Evolutionary conservation across 129 eudicot species (phyloP).

Genomic region (Flaveria robusta): DNA sequence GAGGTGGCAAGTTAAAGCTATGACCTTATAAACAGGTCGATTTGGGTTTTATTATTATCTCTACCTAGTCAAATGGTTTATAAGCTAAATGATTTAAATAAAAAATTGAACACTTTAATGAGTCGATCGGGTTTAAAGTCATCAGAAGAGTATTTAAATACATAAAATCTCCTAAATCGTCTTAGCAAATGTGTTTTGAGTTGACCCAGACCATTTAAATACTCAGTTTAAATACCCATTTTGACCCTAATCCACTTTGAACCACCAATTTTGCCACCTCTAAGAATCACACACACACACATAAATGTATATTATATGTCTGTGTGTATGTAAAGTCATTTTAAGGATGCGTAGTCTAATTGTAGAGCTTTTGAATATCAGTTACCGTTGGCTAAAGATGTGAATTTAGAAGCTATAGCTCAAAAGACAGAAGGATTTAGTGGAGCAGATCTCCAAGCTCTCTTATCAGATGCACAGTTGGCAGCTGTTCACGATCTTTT

Average conservation of each 20-base stretch:
- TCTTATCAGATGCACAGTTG: conserved; percentile 90
- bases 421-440: conserved; percentile 80
- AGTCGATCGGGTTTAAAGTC: not conserved
- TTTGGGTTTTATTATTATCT: not conserved
- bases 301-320: too few species aligned
- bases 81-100: not conserved
- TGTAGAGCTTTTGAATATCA: conserved; percentile 29
- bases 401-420: conserved; percentile 63
- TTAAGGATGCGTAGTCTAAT: conserved; percentile 16
- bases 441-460: conserved; percentile 97
- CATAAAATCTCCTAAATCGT: not conserved
- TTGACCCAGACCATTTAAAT: not conserved
- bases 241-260: not conserved
- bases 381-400: conserved; percentile 77
- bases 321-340: not conserved
- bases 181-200: not conserved
- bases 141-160: not conserved
- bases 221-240: not conserved
- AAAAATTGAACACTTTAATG: not conserved
- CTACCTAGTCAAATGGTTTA: not conserved
- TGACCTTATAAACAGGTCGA: not conserved
- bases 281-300: too few species aligned
- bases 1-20: not conserved
- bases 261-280: not conserved
- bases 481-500: conserved; percentile 84